phyloP scores from a whole-genome alignment of 2,329 filamentous ascomycete genomes.

The Tolypocladium ophioglossoides region DNA sequence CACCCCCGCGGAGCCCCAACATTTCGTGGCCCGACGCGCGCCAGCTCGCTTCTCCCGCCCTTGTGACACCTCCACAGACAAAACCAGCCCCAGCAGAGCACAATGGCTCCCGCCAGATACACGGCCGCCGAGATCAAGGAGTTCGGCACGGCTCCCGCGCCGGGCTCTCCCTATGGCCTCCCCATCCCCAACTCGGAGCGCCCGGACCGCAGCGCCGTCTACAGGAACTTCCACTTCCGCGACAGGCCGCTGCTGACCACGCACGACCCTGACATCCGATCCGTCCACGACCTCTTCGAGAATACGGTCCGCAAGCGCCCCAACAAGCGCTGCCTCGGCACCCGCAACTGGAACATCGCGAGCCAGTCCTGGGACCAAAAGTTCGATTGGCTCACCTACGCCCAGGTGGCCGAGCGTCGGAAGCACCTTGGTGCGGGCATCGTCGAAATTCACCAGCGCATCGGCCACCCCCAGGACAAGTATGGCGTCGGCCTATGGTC shows the following conservation, averaged over 20 bases:
- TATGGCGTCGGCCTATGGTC: conserved; percentile 79
- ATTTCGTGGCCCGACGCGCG: not conserved
- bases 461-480: conserved; percentile 50
- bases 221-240: conserved; percentile 71
- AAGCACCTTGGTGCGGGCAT: conserved; percentile 80
- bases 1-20: no score
- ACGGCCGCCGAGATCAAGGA: conserved; percentile 35
- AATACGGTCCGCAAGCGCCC: conserved; percentile 49
- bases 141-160: conserved; percentile 53
- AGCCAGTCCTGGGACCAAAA: conserved; percentile 63
- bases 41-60: not conserved
- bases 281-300: conserved; percentile 76
- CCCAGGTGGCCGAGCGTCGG: conserved; percentile 65
- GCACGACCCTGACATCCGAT: conserved; percentile 59
- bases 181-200: conserved; percentile 64
- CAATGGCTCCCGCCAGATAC: conserved; percentile 23
- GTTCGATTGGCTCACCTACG: conserved; percentile 78
- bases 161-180: conserved; percentile 69
- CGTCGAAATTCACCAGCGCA: conserved; percentile 66
- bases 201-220: conserved; percentile 63
- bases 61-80: not conserved
- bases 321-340: conserved; percentile 66
- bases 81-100: not conserved
- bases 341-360: conserved; percentile 64
- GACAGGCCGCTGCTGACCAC: conserved; percentile 62